Evolutionary conservation across 106 monocot species (phyloP).

Genomic region (Gastrodia elata): DNA sequence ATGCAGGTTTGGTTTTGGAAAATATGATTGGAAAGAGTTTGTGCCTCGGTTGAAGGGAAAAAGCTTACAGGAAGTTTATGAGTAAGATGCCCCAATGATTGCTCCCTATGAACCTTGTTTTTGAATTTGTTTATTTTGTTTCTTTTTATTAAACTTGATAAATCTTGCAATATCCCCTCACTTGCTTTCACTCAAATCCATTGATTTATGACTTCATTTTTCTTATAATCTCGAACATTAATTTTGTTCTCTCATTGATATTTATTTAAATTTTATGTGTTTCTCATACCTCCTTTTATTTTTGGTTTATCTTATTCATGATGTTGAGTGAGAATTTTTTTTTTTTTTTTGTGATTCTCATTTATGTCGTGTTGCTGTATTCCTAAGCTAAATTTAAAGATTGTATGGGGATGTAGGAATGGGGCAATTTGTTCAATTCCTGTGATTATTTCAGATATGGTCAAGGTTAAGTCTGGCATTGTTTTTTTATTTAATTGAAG

Average conservation of each 20-base stretch:
- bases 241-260: neutral
- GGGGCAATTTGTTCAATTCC: neutral
- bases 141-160: neutral
- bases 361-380: neutral
- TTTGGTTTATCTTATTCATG: neutral
- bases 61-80: constrained; percentile 63
- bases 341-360: neutral
- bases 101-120: neutral
- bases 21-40: constrained; percentile 88
- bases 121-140: neutral
- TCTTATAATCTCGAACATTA: neutral
- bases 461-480: too few species aligned
- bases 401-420: neutral
- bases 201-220: neutral
- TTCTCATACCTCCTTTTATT: neutral
- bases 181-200: neutral
- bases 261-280: neutral
- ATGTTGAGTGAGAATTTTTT: neutral
- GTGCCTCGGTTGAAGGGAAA: constrained; percentile 82
- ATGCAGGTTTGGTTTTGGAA: constrained; percentile 89
- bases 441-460: too few species aligned
- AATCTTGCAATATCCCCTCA: neutral
- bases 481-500: too few species aligned
- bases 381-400: neutral
- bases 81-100: constrained; percentile 43